phyloP scores from a whole-genome alignment of 2,329 filamentous ascomycete genomes.

The Penicillium corylophilum region DNA sequence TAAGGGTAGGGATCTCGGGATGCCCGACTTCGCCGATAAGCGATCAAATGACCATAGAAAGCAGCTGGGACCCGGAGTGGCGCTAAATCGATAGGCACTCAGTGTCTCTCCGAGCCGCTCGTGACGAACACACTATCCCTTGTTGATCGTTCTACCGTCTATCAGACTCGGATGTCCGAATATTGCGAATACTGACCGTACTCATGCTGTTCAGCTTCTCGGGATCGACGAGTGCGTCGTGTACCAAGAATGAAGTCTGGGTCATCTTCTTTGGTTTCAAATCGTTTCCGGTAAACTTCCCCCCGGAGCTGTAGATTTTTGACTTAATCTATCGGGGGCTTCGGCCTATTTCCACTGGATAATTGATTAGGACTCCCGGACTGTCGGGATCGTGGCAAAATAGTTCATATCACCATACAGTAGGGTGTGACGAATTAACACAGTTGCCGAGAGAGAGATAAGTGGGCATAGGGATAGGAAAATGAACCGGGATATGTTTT shows the following conservation, averaged over 20 bases:
- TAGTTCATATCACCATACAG: background rate
- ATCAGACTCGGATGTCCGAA: too few species aligned
- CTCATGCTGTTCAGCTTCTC: background rate
- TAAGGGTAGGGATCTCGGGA: background rate
- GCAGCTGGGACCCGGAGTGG: background rate
- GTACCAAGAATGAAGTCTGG: background rate
- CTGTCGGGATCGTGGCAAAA: background rate
- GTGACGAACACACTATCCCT: background rate
- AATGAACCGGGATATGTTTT: background rate
- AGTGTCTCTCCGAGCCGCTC: background rate
- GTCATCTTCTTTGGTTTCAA: background rate
- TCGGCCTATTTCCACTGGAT: background rate
- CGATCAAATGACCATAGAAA: background rate
- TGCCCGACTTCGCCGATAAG: background rate
- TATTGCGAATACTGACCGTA: too few species aligned
- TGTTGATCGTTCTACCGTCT: background rate
- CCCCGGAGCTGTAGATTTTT: background rate
- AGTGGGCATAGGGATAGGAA: background rate
- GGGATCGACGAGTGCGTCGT: background rate
- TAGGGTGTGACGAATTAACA: too few species aligned
- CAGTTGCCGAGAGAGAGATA: background rate
- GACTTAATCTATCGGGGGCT: background rate
- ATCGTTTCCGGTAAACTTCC: background rate
- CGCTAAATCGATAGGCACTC: background rate
- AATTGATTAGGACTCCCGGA: background rate